These are phyloP conservation scores for Graphilbum fragrans DNA, from an alignment of 2,329 filamentous ascomycete genomes.

Conservation along the genomic window DNA sequence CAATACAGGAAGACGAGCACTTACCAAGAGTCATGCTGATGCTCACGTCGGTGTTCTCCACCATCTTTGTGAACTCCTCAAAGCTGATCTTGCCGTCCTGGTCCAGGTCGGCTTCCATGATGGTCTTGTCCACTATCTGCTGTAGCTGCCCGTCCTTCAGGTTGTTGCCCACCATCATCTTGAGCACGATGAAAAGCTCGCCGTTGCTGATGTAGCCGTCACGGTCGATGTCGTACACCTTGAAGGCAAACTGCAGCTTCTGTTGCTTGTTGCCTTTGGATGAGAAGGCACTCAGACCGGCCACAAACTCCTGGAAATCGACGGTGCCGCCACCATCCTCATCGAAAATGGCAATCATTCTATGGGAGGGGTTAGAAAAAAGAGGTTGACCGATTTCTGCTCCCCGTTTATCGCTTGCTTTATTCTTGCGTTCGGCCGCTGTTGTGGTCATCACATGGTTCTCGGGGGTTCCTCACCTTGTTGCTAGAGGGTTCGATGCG, in stretches of 20 bases:
- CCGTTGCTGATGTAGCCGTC: constrained; percentile 98
- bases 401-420: too few species aligned
- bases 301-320: constrained; percentile 98
- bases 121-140: constrained; percentile 99
- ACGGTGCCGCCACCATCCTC: constrained; percentile 96
- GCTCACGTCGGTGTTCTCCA: constrained; percentile 79
- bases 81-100: constrained; percentile 97
- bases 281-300: constrained; percentile 87
- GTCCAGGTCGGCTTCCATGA: constrained; percentile 97
- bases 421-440: neutral
- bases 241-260: constrained; percentile 95
- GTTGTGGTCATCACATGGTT: neutral
- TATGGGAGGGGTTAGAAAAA: constrained; percentile 19
- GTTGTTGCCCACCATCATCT: constrained; percentile 99
- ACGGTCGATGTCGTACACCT: constrained; percentile 98
- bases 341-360: constrained; percentile 99
- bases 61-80: constrained; percentile 98
- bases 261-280: constrained; percentile 99
- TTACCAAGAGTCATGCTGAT: constrained; percentile 62
- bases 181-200: constrained; percentile 96
- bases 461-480: constrained; percentile 55
- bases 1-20: neutral
- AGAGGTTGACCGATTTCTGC: too few species aligned
- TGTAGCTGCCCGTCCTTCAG: constrained; percentile 98
- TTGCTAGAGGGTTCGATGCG: constrained; percentile 92